Evolutionary conservation across 192 early-diverging fungal species (phyloP).

Genomic region (Gonapodya sp.): DNA sequence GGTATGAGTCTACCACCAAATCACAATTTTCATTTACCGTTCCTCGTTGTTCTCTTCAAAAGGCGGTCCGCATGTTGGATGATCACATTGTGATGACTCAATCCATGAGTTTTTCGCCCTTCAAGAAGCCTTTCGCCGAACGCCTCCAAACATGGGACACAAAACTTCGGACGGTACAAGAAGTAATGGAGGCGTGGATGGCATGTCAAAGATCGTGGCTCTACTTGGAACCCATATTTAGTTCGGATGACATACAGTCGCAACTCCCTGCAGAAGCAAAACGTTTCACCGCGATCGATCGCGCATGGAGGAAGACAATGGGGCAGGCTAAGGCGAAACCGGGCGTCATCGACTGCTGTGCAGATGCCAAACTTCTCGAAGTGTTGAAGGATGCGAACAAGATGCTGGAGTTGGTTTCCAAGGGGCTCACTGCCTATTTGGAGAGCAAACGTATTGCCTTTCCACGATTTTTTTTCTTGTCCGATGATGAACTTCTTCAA

Average conservation of each 20-base stretch:
- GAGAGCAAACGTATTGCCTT: constrained; percentile 46
- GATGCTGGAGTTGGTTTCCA: constrained; percentile 49
- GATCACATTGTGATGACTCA: constrained; percentile 58
- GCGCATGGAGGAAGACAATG: constrained; percentile 55
- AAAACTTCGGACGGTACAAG: constrained; percentile 41
- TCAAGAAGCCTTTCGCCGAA: constrained; percentile 52
- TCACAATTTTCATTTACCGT: constrained; percentile 47
- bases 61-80: constrained; percentile 27
- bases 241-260: constrained; percentile 53
- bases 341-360: constrained; percentile 39
- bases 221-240: constrained; percentile 52
- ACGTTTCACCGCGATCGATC: constrained; percentile 43
- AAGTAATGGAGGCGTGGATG: constrained; percentile 52
- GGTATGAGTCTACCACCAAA: constrained; percentile 46
- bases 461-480: constrained; percentile 52
- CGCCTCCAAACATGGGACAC: constrained; percentile 41
- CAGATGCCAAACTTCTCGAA: constrained; percentile 41
- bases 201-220: constrained; percentile 51
- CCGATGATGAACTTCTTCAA: constrained; percentile 55
- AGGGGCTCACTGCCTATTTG: constrained; percentile 50
- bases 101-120: constrained; percentile 48
- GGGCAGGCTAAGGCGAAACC: constrained; percentile 29
- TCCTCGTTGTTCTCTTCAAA: too few relatives aligned
- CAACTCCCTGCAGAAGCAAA: constrained; percentile 55
- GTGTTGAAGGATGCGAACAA: constrained; percentile 45